A percentile compares a stretch with the other conserved stretches of the same genome.
These are phyloP conservation scores for Aspergillus clavatus DNA, from an alignment of 2,329 filamentous ascomycete genomes.

Conservation along the genomic window DNA sequence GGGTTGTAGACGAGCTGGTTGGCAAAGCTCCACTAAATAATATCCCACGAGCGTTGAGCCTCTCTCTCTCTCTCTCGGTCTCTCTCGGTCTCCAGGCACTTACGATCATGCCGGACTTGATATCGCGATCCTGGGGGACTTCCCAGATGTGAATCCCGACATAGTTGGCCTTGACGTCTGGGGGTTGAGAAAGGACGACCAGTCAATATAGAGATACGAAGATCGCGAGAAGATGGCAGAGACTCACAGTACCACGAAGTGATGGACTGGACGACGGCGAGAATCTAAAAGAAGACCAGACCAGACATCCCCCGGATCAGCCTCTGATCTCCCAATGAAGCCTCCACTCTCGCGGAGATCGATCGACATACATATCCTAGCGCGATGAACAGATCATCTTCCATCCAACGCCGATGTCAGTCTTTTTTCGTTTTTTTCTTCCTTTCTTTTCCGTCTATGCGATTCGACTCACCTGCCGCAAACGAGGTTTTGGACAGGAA, in stretches of 20 bases:
- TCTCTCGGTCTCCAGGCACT: constrained; percentile 7
- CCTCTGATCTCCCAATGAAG: no score
- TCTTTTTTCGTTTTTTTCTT: no score
- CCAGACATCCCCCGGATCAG: no score
- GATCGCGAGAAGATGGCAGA: neutral
- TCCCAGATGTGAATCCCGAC: constrained; percentile 23
- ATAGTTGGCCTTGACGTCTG: constrained; percentile 26
- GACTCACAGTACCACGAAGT: constrained; percentile 25
- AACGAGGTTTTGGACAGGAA: constrained; percentile 17
- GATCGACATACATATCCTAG: constrained; percentile 19
- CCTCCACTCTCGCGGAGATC: neutral
- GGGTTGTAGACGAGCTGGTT: constrained; percentile 30
- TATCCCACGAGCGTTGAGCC: no score
- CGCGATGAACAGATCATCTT: constrained; percentile 23
- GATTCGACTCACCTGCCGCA: constrained; percentile 19
- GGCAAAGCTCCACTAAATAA: constrained; percentile 21
- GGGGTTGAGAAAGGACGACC: no score
- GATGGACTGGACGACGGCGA: constrained; percentile 18
- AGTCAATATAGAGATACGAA: neutral
- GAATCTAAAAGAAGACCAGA: constrained; percentile 9
- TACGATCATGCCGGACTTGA: constrained; percentile 14
- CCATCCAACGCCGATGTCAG: neutral
- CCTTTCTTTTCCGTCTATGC: no score
- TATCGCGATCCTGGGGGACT: constrained; percentile 15
- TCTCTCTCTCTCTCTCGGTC: no score